These are phyloP conservation scores for Ustilago esculenta DNA, from an alignment of 1,284 basidiomycete genomes.

Conservation along the genomic window DNA sequence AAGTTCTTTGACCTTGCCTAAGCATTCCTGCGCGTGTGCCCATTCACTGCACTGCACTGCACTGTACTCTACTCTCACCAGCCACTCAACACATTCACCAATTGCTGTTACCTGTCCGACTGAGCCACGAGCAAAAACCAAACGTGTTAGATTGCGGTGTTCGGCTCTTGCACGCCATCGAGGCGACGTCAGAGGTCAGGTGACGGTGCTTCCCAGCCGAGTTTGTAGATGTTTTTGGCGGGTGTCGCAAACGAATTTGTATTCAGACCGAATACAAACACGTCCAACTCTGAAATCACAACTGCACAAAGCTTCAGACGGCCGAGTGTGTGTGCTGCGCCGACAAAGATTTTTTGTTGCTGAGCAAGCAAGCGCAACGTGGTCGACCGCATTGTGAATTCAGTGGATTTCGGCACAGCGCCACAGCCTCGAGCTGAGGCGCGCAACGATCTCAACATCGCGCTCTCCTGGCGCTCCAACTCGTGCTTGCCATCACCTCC, in stretches of 20 bases:
- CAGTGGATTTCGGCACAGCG: too few species aligned
- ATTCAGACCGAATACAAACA: neutral
- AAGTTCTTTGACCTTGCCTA: constrained; percentile 43
- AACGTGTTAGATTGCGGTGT: too few species aligned
- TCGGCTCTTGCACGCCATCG: too few species aligned
- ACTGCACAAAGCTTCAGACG: constrained; percentile 2
- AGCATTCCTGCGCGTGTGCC: too few species aligned
- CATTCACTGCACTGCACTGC: too few species aligned
- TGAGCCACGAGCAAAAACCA: too few species aligned
- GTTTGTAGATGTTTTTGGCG: constrained; percentile 13
- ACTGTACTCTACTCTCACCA: too few species aligned
- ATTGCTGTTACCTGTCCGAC: too few species aligned
- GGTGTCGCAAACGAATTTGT: neutral
- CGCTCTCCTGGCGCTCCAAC: constrained; percentile 1
- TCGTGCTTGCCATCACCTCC: neutral
- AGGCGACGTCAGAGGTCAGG: constrained; percentile 2
- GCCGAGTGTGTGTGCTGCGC: too few species aligned
- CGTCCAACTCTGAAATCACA: neutral
- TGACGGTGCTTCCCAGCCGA: neutral
- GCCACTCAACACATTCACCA: too few species aligned
- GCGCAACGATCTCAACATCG: neutral
- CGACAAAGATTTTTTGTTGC: too few species aligned
- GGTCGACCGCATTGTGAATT: constrained; percentile 7
- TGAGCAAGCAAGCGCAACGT: constrained; percentile 24
- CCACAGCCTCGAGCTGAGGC: too few species aligned